Percentiles rank a stretch among this genome's conserved stretches.
Evolutionary conservation across 2,329 filamentous ascomycete species (phyloP).

Genomic region (Claviceps cyperi): DNA sequence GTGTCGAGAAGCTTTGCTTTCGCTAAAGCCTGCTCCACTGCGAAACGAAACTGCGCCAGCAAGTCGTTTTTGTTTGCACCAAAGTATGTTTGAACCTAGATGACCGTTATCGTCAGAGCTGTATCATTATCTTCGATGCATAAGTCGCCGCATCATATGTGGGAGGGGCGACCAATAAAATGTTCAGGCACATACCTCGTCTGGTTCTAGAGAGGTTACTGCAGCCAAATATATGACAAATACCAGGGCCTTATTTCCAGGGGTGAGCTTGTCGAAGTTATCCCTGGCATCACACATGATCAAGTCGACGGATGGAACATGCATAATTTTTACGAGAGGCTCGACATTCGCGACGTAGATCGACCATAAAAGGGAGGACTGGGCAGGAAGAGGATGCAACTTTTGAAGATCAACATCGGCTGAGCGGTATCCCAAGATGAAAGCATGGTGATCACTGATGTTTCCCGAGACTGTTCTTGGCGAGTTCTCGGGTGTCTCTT

Average conservation of each 20-base stretch:
- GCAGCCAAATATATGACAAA: slow-evolving; percentile 48
- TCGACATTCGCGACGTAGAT: slow-evolving; percentile 62
- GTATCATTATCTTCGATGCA: not conserved
- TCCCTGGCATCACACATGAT: slow-evolving; percentile 46
- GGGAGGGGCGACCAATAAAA: not conserved
- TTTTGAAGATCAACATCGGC: slow-evolving; percentile 50
- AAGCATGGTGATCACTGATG: slow-evolving; percentile 48
- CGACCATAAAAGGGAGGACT: slow-evolving; percentile 54
- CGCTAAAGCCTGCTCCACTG: slow-evolving; percentile 41
- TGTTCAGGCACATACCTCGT: slow-evolving; percentile 31
- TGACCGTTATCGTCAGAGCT: not conserved
- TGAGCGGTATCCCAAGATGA: slow-evolving; percentile 59
- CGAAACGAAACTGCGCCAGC: slow-evolving; percentile 33
- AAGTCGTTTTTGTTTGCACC: slow-evolving; percentile 29
- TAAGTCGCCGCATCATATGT: not conserved
- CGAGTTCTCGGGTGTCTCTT: slow-evolving; percentile 37
- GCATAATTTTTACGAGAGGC: slow-evolving; percentile 55
- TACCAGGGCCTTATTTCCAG: slow-evolving; percentile 45
- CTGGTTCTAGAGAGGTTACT: slow-evolving; percentile 44
- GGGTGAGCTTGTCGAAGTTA: slow-evolving; percentile 41
- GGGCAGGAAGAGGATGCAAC: slow-evolving; percentile 50
- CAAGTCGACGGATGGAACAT: slow-evolving; percentile 51
- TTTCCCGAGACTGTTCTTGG: slow-evolving; percentile 18
- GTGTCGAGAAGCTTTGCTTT: slow-evolving; percentile 43
- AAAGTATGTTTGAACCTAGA: slow-evolving; percentile 24